Base-by-base conservation (phyloP, 352 stramenopile genomes). In the Phytophthora podocarpi region DNA sequence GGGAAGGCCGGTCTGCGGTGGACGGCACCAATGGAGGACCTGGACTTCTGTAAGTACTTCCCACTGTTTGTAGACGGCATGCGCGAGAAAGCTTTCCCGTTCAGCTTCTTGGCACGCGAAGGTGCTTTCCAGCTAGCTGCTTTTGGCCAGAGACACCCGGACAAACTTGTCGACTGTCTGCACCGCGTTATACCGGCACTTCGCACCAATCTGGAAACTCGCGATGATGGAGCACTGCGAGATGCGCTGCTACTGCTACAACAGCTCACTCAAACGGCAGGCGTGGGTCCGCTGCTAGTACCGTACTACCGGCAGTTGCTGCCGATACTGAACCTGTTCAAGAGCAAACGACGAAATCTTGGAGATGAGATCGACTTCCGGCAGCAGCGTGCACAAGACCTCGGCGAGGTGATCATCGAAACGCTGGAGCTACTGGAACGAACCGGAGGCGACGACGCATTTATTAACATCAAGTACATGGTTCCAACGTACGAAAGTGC, bases 381-480 rank as follows among this genome's bases (percentile, higher is more conserved):
- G 43, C 93, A 98, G 57, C 71, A 88, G 46, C 80, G 71, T 32
- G 64, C 63, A 16, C 76, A 91, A 47, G 87, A 98, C 56, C 46
- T 97, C 10, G 85, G 90, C 23, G 88, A 95, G 31, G 74, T 95
- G 51, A 87, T 98, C 40, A 58, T 83, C 11, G 81, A 97, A 62
- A 98, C 92, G 27, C 77, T 98, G 16, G 86, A 97, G 62, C 40
- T 96, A 9, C 64, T 98, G 10, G 92, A 98, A 52, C 71, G 50
- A 21, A 82, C 83, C 28, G 92, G 92, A 18, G 92, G 92, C 7
- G 72, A 90, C 1, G 87, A 98, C 47, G 92, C 92, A 8, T 97
- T 90, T 63, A 82, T 97, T 26, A 97, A 98, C 76, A 98, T 98
- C 71, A 99, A 99, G 76, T 98, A 98, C 64, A 95, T 98, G 76